phyloP scores from a whole-genome alignment of 768 basidiomycete species.

The Clitopilus hobsonii region DNA sequence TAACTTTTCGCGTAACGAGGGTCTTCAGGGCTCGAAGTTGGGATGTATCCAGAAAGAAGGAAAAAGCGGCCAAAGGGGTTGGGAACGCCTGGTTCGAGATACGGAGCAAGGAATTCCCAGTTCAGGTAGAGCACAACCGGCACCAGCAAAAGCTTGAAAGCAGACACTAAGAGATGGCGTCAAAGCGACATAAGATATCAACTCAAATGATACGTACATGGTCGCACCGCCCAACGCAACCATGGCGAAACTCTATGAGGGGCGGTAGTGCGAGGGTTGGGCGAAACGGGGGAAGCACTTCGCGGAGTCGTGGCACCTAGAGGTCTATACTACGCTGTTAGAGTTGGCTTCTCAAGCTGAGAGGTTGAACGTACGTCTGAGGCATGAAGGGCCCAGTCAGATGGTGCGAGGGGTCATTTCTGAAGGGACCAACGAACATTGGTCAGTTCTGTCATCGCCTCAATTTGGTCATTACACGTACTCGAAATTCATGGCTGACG shows the following conservation, averaged over 20 bases:
- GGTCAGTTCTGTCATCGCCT: background rate
- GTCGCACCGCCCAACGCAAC: constrained; percentile 72
- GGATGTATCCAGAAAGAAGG: constrained; percentile 63
- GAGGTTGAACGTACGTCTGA: constrained; percentile 45
- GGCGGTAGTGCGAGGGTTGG: constrained; percentile 9
- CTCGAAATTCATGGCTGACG: constrained; percentile 20
- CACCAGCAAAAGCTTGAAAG: constrained; percentile 62
- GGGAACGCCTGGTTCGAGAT: constrained; percentile 37
- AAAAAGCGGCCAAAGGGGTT: constrained; percentile 79
- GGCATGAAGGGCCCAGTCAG: constrained; percentile 58
- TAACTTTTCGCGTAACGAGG: constrained; percentile 69
- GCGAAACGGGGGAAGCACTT: constrained; percentile 24
- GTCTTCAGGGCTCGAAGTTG: constrained; percentile 45
- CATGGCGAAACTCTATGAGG: constrained; percentile 28
- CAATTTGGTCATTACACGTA: constrained; percentile 12
- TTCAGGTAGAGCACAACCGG: constrained; percentile 59
- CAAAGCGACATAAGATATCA: background rate
- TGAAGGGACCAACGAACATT: constrained; percentile 20
- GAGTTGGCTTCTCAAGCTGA: constrained; percentile 1
- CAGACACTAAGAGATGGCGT: constrained; percentile 40
- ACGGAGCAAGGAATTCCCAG: constrained; percentile 51
- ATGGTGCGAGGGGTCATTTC: constrained; percentile 54
- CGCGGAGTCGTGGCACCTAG: constrained; percentile 32
- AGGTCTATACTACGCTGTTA: constrained; percentile 25
- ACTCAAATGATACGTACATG: constrained; percentile 40